Evolutionary conservation across 495 filamentous ascomycete genomes (phyloP), one percentile per base, ranked within the genome.

Genomic region (Xylaria cubensis): DNA sequence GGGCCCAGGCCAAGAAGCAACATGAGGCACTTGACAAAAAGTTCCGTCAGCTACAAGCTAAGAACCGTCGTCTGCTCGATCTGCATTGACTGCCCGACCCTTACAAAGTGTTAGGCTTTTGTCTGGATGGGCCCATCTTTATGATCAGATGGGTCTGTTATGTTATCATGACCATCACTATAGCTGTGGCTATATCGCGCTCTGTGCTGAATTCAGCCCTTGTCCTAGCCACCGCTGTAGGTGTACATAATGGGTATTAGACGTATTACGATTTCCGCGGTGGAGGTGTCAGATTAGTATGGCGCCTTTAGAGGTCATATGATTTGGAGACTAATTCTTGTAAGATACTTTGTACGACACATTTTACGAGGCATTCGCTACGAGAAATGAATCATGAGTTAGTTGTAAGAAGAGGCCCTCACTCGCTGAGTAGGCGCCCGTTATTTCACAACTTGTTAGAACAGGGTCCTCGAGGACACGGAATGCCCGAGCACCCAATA

Each of bases 11-110:
- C n/a, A 85, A 85, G 73, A 92, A 90, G 83, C 91, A 93, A 75
- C 86, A 89, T 44, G 92, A 94, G 66, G 85, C 78, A 69, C 76
- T 93, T 10, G 92, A 93, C 80, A 93, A 92, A 85, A 89, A 83
- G 73, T 76, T 92, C 26, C 86, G 85, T 72, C 82, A 84, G 65
- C 67, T 92, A 46, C 82, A 91, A 68, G 89, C 89, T 74, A 89
- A 87, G 84, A 92, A 92, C 74, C 80, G 86, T 5, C 73, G 76
- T 8, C 69, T 78, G 12, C 73, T 79, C 44, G 77, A 75, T n/a
- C 53, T 79, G 61, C 77, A 79, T 79, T 79, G 77, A 79, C 77
- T 79, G 67, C 77, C 72, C 32, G 72, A 55, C 53, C 46, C 62
- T 1, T 44, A 50, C 36, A 44, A 34, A 26, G 29, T 68, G 32